Evolutionary conservation across 345 rosid species (phyloP).

Genomic region (Citrus australasica): DNA sequence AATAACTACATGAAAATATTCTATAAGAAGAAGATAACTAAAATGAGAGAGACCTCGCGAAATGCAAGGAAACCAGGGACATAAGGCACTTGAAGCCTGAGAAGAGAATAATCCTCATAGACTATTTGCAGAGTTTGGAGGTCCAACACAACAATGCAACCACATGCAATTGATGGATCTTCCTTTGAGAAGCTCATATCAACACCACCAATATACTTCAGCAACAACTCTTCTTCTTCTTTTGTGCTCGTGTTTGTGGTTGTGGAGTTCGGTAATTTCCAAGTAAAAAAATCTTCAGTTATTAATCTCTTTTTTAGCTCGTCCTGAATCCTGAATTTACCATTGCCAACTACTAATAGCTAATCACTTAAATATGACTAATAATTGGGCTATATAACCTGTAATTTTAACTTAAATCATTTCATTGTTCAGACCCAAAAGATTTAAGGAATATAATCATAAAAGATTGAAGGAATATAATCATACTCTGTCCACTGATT

Average conservation of each 20-base stretch:
- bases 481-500: not conserved
- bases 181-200: conserved; percentile 84
- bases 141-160: conserved; percentile 69
- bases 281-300: conserved; percentile 60
- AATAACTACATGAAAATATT: not conserved
- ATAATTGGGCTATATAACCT: too few species aligned
- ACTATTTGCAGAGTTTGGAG: conserved; percentile 44
- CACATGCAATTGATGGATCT: conserved; percentile 64
- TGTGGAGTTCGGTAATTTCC: conserved; percentile 33
- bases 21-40: not conserved
- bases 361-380: too few species aligned
- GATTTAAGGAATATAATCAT: not conserved
- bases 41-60: conserved; percentile 52
- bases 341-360: not conserved
- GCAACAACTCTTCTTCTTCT: conserved; percentile 25
- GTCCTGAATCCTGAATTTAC: conserved; percentile 48
- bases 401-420: not conserved
- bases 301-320: conserved; percentile 58
- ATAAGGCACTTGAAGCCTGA: conserved; percentile 62
- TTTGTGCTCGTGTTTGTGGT: conserved; percentile 3
- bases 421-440: not conserved
- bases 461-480: not conserved
- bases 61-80: conserved; percentile 86
- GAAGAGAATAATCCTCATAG: conserved; percentile 43
- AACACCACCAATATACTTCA: conserved; percentile 86